Base-by-base conservation (phyloP, 106 monocot species). In the Platanthera zijinensis region DNA sequence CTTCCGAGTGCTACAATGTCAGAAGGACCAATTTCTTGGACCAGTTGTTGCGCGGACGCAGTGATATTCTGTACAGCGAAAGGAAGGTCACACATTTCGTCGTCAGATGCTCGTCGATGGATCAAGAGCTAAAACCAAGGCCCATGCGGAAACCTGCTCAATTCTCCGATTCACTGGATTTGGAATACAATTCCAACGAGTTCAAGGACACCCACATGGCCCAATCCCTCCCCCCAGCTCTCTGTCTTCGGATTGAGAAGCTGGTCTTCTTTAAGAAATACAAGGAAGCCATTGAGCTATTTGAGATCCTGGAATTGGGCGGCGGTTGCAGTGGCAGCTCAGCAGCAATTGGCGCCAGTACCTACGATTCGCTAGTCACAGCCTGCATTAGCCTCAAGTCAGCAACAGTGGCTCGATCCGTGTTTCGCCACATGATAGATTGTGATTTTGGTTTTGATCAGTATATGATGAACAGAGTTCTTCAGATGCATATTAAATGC, bases 261-360 rank as follows among this genome's bases (percentile, higher is more conserved):
- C 71, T 90, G 77, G 82, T 87, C 13, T 84, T 86, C 56, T 75
- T 84, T 66, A 87, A 80, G 48, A 86, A 88, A 61, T 90, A 85
- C 80, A 62, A 57, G 50, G 86, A 90, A 76, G 92, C 95, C 50
- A 76, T 95, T 12, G 95, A 95, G 48, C 69, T 95, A 57, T 95
- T 95, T 62, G 92, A 95, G 59, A 77, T 90, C 49, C 48, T 90
- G 70, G 80, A 80, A 39, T 78, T 77, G 17, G 73, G 22, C n/a
- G 77, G 39, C 7, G 48, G 76, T 39, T 10, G 21, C 50, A 76
- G 19, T 12, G 17, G 17, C 25, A 50, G 47, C 48, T 30, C 50
- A 10, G n/a, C 15, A 15, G 51, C 52, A 8, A 45, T 83, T 13
- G 50, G 46, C n/a, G 56, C 80, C 49, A 74, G 68, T 71, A 88